These are phyloP conservation scores for Ceratobasidium papillatum DNA, from an alignment of 1,284 basidiomycete genomes.

Conservation along the genomic window DNA sequence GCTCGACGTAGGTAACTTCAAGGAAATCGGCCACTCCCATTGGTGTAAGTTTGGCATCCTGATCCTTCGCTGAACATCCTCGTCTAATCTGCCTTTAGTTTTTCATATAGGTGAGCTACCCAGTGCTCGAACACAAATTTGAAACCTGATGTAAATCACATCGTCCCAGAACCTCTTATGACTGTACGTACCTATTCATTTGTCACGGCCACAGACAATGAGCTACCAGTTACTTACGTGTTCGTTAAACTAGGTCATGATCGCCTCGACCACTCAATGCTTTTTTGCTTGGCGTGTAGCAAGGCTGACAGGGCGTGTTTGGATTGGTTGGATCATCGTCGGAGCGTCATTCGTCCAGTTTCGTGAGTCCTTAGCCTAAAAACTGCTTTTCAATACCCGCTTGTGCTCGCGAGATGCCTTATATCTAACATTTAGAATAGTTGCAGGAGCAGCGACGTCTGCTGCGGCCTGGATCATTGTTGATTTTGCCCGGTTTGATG, in stretches of 20 bases:
- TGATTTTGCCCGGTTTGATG: conserved; percentile 51
- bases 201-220: background rate
- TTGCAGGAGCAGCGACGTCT: conserved; percentile 50
- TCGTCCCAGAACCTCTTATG: conserved; percentile 3
- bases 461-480: conserved; percentile 52
- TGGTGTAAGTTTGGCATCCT: conserved; percentile 18
- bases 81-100: background rate
- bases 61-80: too few relatives aligned
- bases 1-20: conserved; percentile 35
- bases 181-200: conserved; percentile 1
- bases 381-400: too few relatives aligned
- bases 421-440: conserved; percentile 41
- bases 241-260: background rate
- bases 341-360: conserved; percentile 12
- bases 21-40: conserved; percentile 2
- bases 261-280: conserved; percentile 30
- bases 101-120: conserved; percentile 12
- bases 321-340: conserved; percentile 12
- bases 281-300: conserved; percentile 40
- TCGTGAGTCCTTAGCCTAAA: conserved; percentile 6
- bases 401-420: too few relatives aligned
- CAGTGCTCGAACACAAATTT: background rate
- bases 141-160: background rate
- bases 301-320: conserved; percentile 5
- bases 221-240: too few relatives aligned